phyloP scores from a whole-genome alignment of 2,329 filamentous ascomycete species.

The Colletotrichum sp. region DNA sequence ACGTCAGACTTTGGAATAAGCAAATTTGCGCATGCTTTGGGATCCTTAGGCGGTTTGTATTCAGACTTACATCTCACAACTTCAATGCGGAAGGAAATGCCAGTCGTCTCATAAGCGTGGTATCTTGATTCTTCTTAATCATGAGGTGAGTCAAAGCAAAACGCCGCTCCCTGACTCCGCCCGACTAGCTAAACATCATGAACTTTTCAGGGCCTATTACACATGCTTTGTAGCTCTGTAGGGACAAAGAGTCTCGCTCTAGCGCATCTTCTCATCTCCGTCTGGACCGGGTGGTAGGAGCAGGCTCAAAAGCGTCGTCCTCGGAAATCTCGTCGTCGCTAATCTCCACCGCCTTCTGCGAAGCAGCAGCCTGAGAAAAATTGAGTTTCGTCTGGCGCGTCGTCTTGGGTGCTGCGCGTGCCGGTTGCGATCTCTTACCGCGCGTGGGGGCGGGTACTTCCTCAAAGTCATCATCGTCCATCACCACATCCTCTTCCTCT shows the following conservation, averaged over 20 bases:
- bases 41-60: not conserved
- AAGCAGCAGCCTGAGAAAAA: constrained; percentile 51
- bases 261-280: constrained; percentile 2
- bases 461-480: constrained; percentile 59
- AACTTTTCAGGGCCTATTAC: not conserved
- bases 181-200: not conserved
- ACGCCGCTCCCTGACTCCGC: not conserved
- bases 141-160: not conserved
- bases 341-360: constrained; percentile 60
- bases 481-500: constrained; percentile 56
- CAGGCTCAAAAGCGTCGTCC: constrained; percentile 62
- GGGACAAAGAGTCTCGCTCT: not conserved
- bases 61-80: not conserved
- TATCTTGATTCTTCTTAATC: not conserved
- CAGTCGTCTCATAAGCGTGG: not conserved
- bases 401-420: constrained; percentile 32
- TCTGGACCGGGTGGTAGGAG: constrained; percentile 35
- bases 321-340: constrained; percentile 71
- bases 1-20: not conserved
- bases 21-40: not conserved
- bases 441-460: constrained; percentile 24
- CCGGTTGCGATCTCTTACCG: constrained; percentile 33
- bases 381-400: constrained; percentile 53
- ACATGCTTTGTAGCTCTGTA: not conserved
- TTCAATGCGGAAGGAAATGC: not conserved